phyloP scores from a whole-genome alignment of 148 eudicot species.

The Cornus kousa region DNA sequence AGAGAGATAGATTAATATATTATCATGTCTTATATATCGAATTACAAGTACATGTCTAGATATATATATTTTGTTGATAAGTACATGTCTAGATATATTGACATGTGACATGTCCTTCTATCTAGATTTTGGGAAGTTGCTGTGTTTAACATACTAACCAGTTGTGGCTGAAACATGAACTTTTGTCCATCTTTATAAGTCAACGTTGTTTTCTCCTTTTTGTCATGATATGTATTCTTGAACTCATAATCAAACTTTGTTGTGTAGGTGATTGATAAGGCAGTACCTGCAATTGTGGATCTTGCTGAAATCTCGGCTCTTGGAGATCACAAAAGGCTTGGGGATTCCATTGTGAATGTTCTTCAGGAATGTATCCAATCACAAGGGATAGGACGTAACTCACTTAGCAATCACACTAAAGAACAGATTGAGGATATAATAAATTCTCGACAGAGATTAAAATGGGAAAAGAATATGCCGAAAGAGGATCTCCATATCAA shows the following conservation, averaged over 20 bases:
- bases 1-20: too few relatives aligned
- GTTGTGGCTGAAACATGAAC: too few relatives aligned
- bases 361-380: slow-evolving; percentile 80
- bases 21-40: too few relatives aligned
- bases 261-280: slow-evolving; percentile 78
- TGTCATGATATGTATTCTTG: not conserved
- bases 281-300: slow-evolving; percentile 76
- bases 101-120: too few relatives aligned
- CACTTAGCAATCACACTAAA: slow-evolving; percentile 45
- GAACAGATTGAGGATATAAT: slow-evolving; percentile 77
- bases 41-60: too few relatives aligned
- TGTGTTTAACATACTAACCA: too few relatives aligned
- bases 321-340: slow-evolving; percentile 90
- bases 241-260: slow-evolving; percentile 1
- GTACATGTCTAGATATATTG: too few relatives aligned
- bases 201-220: too few relatives aligned
- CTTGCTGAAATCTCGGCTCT: slow-evolving; percentile 79
- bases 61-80: too few relatives aligned
- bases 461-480: slow-evolving; percentile 84
- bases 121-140: too few relatives aligned
- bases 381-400: slow-evolving; percentile 60
- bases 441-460: slow-evolving; percentile 60
- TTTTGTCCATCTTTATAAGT: too few relatives aligned
- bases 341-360: slow-evolving; percentile 75
- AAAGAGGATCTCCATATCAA: slow-evolving; percentile 96